These are phyloP conservation scores for Exophiala bonariae DNA, from an alignment of 2,329 filamentous ascomycete genomes.

Conservation along the genomic window DNA sequence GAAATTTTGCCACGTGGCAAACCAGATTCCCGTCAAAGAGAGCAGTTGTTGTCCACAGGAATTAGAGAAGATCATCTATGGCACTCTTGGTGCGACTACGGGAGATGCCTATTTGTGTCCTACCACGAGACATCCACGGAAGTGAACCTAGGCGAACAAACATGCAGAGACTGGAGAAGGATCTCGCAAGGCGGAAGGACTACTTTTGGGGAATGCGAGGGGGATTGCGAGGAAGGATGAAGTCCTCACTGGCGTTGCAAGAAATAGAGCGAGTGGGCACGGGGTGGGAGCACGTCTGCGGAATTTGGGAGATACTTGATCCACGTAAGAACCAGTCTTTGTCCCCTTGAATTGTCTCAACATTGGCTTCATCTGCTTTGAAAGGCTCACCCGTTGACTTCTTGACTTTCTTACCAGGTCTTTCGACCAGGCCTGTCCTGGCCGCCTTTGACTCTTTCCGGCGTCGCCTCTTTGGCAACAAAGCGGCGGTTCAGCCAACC, in stretches of 20 bases:
- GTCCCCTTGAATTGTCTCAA: not conserved
- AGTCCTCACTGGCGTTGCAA: constrained; percentile 16
- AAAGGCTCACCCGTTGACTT: not conserved
- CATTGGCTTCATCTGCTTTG: not conserved
- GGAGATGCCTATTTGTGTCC: constrained; percentile 12
- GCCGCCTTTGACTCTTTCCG: constrained; percentile 2
- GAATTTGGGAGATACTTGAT: constrained; percentile 19
- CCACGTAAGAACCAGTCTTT: constrained; percentile 16
- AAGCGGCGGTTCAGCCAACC: constrained; percentile 28
- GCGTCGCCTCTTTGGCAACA: constrained; percentile 4
- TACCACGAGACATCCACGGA: not conserved
- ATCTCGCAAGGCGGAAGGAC: not conserved
- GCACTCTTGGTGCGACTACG: constrained; percentile 15
- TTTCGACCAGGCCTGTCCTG: constrained; percentile 10
- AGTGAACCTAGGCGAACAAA: not conserved
- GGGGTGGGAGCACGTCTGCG: constrained; percentile 12
- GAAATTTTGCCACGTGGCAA: no score
- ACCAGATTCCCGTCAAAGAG: no score
- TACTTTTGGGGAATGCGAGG: constrained; percentile 1
- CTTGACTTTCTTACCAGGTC: constrained; percentile 6
- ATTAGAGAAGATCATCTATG: constrained; percentile 8
- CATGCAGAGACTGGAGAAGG: not conserved
- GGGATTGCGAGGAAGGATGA: constrained; percentile 1
- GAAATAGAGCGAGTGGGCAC: constrained; percentile 16
- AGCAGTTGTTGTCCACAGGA: no score